Base-by-base conservation (phyloP, 164 flowering plant species). In the Aristolochia californica region DNA sequence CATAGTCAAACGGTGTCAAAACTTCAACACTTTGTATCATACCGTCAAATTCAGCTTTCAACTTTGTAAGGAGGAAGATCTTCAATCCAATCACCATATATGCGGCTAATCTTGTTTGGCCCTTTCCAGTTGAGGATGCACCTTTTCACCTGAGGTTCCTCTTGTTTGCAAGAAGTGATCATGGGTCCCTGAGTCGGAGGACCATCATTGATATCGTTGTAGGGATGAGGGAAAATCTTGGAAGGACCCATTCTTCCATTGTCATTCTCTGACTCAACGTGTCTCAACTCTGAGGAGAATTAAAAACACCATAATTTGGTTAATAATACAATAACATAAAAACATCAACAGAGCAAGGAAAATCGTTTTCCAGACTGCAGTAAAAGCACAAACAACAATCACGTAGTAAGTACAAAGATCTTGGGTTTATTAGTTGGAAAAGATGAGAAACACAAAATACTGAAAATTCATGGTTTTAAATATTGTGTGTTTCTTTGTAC, bases 21-120 rank as follows among this genome's bases (percentile, higher is more conserved):
- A n/a, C n/a, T n/a, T n/a, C n/a, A n/a, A n/a, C n/a, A n/a, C n/a
- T n/a, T n/a, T n/a, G n/a, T n/a, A n/a, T n/a, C n/a, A n/a, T n/a
- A n/a, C n/a, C n/a, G n/a, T n/a, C 51, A 48, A 50, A 50, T 22
- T 50, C 54, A 50, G 54, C 54, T 50, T 23, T 23, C 54, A 16
- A 50, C 54, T 50, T 50, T 50, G 54, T 9, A 13, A 5, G 51
- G 1, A 13, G 27, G 27, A 13, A 50, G 12, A 24, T 50, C 54
- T 50, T 50, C 54, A 14, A 50, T 50, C 54, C 54, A 50, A 27
- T 50, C 54, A 11, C 54, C 54, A 5, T 50, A 50, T 4, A 50
- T 50, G 54, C 26, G 20, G 54, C 27, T 50, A 50, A 50, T 22
- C 26, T 50, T 50, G 3, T 23, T 50, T 22, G 54, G 17, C 16